These are phyloP conservation scores for Aspergillus jensenii DNA, from an alignment of 2,329 filamentous ascomycete genomes.

Conservation along the genomic window DNA sequence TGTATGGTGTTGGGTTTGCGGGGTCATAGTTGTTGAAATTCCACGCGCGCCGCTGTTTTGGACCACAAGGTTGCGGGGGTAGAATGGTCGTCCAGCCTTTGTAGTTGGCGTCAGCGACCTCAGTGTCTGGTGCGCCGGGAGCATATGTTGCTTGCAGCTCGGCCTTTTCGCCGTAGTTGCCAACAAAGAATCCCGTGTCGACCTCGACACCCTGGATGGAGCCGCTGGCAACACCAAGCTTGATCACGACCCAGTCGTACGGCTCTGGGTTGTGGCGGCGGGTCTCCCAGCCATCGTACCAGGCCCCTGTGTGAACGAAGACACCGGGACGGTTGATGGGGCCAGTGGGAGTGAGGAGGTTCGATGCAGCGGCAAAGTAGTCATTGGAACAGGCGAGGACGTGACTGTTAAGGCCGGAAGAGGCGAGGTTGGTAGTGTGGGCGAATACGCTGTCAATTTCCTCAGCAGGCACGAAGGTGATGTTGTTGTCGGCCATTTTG, in stretches of 20 bases:
- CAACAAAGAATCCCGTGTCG: conserved; percentile 46
- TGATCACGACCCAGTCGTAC: conserved; percentile 61
- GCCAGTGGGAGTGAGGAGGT: conserved; percentile 58
- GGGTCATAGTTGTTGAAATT: conserved; percentile 27
- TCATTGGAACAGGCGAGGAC: conserved; percentile 60
- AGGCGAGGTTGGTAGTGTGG: conserved; percentile 52
- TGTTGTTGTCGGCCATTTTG: conserved; percentile 10
- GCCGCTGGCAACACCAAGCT: conserved; percentile 52
- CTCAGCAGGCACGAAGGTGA: conserved; percentile 40
- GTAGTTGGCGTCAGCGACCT: conserved; percentile 34
- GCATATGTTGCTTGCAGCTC: conserved; percentile 38
- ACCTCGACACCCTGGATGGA: conserved; percentile 44
- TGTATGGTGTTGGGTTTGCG: conserved; percentile 35
- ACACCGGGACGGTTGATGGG: conserved; percentile 58
- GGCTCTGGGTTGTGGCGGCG: conserved; percentile 58
- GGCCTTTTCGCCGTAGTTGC: conserved; percentile 47
- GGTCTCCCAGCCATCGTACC: conserved; percentile 67
- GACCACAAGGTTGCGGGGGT: conserved; percentile 39
- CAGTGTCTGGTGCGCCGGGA: conserved; percentile 26
- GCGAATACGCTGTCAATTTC: conserved; percentile 57
- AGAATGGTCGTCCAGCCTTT: conserved; percentile 41
- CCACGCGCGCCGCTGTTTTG: conserved; percentile 45
- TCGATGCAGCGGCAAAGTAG: conserved; percentile 60
- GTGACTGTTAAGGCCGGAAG: conserved; percentile 50
- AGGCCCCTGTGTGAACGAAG: conserved; percentile 61